Base-by-base conservation (phyloP, 495 filamentous ascomycete species). In the Penicillium desertorum region DNA sequence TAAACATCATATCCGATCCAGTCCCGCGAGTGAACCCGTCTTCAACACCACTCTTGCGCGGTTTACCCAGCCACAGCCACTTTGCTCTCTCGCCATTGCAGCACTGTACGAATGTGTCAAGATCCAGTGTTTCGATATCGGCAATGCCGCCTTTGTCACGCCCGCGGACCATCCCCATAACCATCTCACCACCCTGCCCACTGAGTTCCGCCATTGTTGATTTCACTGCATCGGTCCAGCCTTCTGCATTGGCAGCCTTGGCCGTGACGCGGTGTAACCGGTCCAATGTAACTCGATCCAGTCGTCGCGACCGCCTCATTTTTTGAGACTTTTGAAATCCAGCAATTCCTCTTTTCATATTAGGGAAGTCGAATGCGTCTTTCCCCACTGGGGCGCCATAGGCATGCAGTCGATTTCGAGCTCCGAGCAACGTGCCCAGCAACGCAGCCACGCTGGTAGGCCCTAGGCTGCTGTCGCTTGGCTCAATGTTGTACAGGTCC, bases 61-160 rank as follows among this genome's bases (percentile, higher is more conserved):
- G 81, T 64, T 96, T 98, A 9, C 95, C 95, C 49, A 88, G 80
- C 95, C 95, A 98, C 10, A 98, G 78, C 88, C 90, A 98, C 69
- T 96, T 97, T 11, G 88, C 79, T 51, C 89, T 82, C 65, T 90
- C 87, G 29, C 94, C 94, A 51, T 82, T 85, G 1, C 87, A 82
- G 32, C 96, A 74, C 54, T 84, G 82, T 29, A 89, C 79, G 59
- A 98, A 94, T 37, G 80, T 87, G 56, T 95, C 92, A 32, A 98
- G 81, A 63, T 97, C 91, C 10, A 89, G 74, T 3, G 91, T 97
- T 72, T 98, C 94, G 34, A 98, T 83, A 57, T 94, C 93, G 16
- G 88, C 91, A 64, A 96, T 95, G 27, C 90, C 88, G 37, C 83
- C 90, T 70, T 94, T 93, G 58, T 96, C 92, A 34, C 86, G 82